These are phyloP conservation scores for Euphorbia pulcherrima DNA, from an alignment of 345 rosid genomes.

Conservation along the genomic window DNA sequence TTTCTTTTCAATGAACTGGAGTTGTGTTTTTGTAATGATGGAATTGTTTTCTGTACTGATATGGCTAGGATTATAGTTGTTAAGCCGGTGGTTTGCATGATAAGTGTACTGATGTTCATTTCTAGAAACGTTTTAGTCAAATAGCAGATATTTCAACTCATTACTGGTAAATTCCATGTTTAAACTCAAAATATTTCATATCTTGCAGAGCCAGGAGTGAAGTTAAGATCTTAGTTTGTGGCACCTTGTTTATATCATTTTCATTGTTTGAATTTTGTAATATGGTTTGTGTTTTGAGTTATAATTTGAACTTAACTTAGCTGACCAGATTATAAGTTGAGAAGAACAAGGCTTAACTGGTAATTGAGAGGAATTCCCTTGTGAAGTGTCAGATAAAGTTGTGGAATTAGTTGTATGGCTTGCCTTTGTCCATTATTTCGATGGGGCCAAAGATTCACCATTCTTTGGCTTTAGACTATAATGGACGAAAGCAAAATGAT, in stretches of 20 bases:
- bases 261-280: neutral
- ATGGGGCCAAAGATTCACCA: too few species aligned
- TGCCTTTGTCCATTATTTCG: too few species aligned
- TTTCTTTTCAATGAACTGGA: neutral
- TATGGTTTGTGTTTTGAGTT: too few species aligned
- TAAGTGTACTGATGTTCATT: neutral
- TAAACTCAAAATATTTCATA: neutral
- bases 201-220: too few species aligned
- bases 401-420: neutral
- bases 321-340: too few species aligned
- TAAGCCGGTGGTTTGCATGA: neutral
- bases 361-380: neutral
- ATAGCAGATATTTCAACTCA: neutral
- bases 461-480: too few species aligned
- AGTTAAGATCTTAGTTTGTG: too few species aligned
- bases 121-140: neutral
- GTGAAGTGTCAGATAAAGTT: neutral
- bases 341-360: neutral
- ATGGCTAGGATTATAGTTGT: too few species aligned
- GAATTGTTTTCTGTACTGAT: neutral
- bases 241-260: neutral
- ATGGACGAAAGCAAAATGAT: too few species aligned
- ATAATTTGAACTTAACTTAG: too few species aligned
- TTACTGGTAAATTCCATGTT: neutral
- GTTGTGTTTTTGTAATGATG: neutral